A percentile compares a stretch with the other conserved stretches of the same genome.
These are phyloP conservation scores for Vitis amurensis DNA, from an alignment of 164 flowering plant genomes.

Conservation along the genomic window DNA sequence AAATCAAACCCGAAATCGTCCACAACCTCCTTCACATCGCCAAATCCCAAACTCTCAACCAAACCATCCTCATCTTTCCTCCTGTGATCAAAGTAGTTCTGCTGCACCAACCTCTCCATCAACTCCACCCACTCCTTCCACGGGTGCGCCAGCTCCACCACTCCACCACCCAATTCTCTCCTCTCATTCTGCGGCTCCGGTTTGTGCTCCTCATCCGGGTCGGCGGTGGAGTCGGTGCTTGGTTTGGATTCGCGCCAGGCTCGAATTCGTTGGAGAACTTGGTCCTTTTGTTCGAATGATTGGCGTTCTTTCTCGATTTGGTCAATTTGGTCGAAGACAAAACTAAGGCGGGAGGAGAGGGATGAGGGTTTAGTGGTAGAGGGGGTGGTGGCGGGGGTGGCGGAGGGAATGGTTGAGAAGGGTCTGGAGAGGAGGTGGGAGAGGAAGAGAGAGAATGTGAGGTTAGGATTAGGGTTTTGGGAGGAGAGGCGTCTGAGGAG, in stretches of 20 bases:
- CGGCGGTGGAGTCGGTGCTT: neutral
- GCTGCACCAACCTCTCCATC: constrained; percentile 86
- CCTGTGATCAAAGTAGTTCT: constrained; percentile 86
- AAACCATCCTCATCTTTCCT: constrained; percentile 71
- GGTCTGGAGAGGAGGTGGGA: constrained; percentile 9
- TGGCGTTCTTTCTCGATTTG: constrained; percentile 61
- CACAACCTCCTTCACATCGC: constrained; percentile 24
- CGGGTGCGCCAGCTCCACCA: constrained; percentile 86
- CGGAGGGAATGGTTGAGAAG: constrained; percentile 31
- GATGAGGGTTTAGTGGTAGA: constrained; percentile 38
- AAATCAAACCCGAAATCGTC: constrained; percentile 58
- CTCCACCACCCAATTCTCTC: constrained; percentile 29
- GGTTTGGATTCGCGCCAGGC: constrained; percentile 76
- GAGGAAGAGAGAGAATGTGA: constrained; percentile 10
- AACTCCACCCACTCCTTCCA: constrained; percentile 96
- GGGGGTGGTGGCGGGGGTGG: constrained; percentile 18
- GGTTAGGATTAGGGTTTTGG: constrained; percentile 9
- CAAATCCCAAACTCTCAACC: constrained; percentile 44
- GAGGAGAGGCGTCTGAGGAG: constrained; percentile 25
- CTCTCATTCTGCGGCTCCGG: neutral
- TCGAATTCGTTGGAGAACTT: constrained; percentile 77
- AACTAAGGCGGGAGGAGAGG: constrained; percentile 89
- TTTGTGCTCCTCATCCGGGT: neutral
- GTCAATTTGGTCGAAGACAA: constrained; percentile 94
- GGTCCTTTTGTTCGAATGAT: constrained; percentile 47